Percentiles rank a stretch among this genome's conserved stretches.
phyloP scores from a whole-genome alignment of 2,329 filamentous ascomycete genomes.

The Pseudogymnoascus sp. region DNA sequence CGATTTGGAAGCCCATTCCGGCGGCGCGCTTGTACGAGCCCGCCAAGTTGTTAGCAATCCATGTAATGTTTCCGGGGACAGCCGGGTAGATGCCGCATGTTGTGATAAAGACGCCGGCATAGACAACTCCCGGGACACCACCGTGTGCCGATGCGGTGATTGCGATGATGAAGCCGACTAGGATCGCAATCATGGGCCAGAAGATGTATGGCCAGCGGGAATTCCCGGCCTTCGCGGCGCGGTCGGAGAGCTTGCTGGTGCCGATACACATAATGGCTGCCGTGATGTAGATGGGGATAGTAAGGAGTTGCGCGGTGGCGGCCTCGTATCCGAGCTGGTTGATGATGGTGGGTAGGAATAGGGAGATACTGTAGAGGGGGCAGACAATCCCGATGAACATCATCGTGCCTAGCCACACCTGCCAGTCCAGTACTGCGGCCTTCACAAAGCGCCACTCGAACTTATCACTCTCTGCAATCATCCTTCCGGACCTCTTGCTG shows the following conservation, averaged over 20 bases:
- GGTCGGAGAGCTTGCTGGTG: conserved; percentile 48
- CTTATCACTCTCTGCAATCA: conserved; percentile 22
- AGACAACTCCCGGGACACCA: conserved; percentile 34
- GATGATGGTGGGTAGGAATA: conserved; percentile 37
- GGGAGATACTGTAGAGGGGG: conserved; percentile 36
- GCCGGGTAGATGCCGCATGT: conserved; percentile 38
- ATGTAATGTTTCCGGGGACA: conserved; percentile 40
- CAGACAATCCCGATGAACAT: conserved; percentile 55
- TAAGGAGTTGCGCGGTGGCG: conserved; percentile 38
- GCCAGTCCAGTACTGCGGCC: conserved; percentile 38
- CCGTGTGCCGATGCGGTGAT: conserved; percentile 24
- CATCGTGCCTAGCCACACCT: conserved; percentile 30
- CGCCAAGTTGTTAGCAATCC: conserved; percentile 49
- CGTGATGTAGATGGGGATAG: conserved; percentile 50
- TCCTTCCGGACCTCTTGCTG: conserved; percentile 14
- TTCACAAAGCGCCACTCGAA: conserved; percentile 30
- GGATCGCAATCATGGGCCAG: conserved; percentile 42
- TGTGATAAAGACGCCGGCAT: conserved; percentile 38
- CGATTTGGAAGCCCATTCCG: conserved; percentile 58
- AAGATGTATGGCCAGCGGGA: conserved; percentile 47
- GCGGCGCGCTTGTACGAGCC: conserved; percentile 49
- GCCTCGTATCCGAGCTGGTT: conserved; percentile 46
- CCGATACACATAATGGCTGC: conserved; percentile 52
- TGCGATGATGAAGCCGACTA: conserved; percentile 49
- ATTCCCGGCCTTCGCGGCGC: conserved; percentile 34